Evolutionary conservation across 139 green algal species (phyloP), one percentile per base, ranked within the genome.

Genomic region (Edaphochlamys debaryana): DNA sequence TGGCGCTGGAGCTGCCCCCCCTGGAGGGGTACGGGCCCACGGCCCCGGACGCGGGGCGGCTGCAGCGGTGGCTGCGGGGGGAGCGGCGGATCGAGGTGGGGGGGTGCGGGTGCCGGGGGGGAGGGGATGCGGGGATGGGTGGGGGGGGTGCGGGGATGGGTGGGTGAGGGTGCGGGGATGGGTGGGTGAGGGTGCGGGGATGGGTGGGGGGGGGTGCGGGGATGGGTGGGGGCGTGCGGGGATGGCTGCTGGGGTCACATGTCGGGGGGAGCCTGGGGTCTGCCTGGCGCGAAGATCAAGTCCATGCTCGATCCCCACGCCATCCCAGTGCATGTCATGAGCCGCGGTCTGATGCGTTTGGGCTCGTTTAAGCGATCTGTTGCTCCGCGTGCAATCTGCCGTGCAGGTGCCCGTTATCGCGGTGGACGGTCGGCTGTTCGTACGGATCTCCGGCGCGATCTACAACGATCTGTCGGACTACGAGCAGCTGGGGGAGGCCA

Each of bases 381-480:
- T 67, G 30, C 29, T 7, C 30, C 6, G 6, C 3, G 11, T 29
- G 30, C 62, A 4, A 41, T 4, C 36, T 63, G 4, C 60, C 60
- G n/a, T 17, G 74, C 84, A 88, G 84, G 84, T 90, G 75, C 87
- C 87, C 0, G 62, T 89, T 4, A 29, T 83, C 0, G 54, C 5
- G 20, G 60, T 63, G 36, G 34, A 64, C 5, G 87, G 62, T 2
- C 42, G 37, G 3, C 69, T 91, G 32, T 91, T 76, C 76, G 84
- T 87, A 52, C 84, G 87, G 7, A 80, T 91, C 30, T 79, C 63
- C 0, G 75, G 76, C 0, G 79, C 89, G 80, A 45, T 86, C 8
- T 91, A 89, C 84, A 91, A 91, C 60, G 58, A 40, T n/a, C 58
- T 73, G n/a, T 0, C 4, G 11, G 80, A 89, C 41, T 91, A 91